Conservation (phyloP, 805 yeast genomes). For the Isabelozyma heimii region DNA sequence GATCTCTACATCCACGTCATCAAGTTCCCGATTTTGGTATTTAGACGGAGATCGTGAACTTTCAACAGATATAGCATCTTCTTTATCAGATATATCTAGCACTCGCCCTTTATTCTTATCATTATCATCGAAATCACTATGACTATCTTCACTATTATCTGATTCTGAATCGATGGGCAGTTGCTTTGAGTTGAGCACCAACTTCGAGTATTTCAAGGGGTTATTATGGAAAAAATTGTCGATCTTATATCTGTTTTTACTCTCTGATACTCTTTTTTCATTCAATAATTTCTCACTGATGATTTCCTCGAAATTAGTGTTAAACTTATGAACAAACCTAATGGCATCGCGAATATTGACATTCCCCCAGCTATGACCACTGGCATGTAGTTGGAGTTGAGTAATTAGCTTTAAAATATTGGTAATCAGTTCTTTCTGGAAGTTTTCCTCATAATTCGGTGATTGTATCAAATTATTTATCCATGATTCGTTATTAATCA, state of each 20-base stretch:
- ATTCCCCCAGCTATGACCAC: not conserved
- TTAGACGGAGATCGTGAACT: not conserved
- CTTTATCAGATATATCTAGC: not conserved
- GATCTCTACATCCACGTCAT: not conserved
- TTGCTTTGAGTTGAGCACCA: not conserved
- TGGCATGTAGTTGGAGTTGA: not conserved
- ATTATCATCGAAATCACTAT: not conserved
- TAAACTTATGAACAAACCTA: not conserved
- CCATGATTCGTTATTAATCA: conserved; percentile 14
- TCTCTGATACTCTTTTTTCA: not conserved
- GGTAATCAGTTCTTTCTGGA: not conserved
- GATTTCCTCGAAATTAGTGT: not conserved
- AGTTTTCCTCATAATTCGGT: not conserved
- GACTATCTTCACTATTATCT: not conserved
- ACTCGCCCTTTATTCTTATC: not conserved
- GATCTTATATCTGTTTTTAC: not conserved
- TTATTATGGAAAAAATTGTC: not conserved
- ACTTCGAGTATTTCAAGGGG: not conserved
- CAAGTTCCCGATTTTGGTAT: not conserved
- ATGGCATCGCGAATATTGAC: not conserved
- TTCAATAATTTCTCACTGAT: not conserved
- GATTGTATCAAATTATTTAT: not conserved
- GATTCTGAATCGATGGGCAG: not conserved
- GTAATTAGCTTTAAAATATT: not conserved
- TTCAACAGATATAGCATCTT: conserved; percentile 1